These are phyloP conservation scores for Glarea lozoyensis DNA, from an alignment of 495 filamentous ascomycete genomes.

Conservation along the genomic window DNA sequence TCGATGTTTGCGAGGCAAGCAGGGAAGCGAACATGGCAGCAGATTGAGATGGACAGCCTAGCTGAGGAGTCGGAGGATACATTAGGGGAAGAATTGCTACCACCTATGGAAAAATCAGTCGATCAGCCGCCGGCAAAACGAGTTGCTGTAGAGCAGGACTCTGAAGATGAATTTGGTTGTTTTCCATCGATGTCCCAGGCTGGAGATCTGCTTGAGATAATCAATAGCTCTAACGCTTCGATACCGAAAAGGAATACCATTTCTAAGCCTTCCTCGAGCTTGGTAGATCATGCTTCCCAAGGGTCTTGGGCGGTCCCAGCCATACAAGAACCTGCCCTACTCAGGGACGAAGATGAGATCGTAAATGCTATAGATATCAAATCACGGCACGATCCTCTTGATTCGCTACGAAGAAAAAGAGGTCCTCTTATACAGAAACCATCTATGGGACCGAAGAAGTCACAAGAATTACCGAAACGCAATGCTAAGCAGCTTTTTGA, in stretches of 20 bases:
- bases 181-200: slow-evolving; percentile 19
- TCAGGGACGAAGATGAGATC: no score
- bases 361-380: no score
- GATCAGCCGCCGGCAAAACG: slow-evolving; percentile 1
- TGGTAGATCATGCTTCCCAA: neutral
- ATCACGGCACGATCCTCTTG: no score
- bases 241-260: neutral
- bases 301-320: slow-evolving; percentile 1
- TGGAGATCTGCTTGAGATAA: slow-evolving; percentile 15
- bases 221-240: slow-evolving; percentile 12
- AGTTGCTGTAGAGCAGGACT: neutral
- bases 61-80: slow-evolving; percentile 9
- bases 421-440: no score
- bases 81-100: neutral
- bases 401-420: no score
- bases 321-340: no score
- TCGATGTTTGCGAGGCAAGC: slow-evolving; percentile 29
- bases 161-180: slow-evolving; percentile 19
- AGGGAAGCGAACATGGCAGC: slow-evolving; percentile 13
- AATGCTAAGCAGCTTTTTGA: no score
- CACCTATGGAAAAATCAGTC: slow-evolving; percentile 1
- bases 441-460: no score
- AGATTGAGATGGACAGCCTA: slow-evolving; percentile 13
- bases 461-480: no score
- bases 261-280: neutral